These are phyloP conservation scores for Lepraria neglecta DNA, from an alignment of 495 filamentous ascomycete genomes.

Conservation along the genomic window DNA sequence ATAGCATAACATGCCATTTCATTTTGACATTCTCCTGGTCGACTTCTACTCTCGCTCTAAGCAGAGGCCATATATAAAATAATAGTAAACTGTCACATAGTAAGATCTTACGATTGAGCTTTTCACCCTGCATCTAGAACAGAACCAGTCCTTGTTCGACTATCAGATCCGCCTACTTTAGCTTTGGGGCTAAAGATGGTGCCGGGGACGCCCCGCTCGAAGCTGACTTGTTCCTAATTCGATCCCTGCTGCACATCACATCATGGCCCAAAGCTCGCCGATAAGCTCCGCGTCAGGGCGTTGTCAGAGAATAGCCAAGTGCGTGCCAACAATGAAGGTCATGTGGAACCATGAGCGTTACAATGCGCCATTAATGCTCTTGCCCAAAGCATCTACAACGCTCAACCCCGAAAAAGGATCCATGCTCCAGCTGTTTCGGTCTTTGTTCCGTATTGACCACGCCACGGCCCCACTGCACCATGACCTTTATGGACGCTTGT, in stretches of 20 bases:
- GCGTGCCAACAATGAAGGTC: slow-evolving; percentile 8
- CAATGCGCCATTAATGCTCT: background rate
- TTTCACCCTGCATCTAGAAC: background rate
- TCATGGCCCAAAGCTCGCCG: background rate
- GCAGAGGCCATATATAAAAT: background rate
- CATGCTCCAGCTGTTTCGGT: background rate
- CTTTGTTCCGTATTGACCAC: background rate
- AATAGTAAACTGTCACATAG: background rate
- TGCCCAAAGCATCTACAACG: background rate
- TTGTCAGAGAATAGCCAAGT: slow-evolving; percentile 7
- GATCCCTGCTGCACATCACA: slow-evolving; percentile 10
- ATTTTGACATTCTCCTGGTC: background rate
- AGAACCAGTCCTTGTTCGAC: background rate
- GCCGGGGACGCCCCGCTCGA: background rate
- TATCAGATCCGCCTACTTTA: background rate
- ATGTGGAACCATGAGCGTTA: slow-evolving; percentile 12
- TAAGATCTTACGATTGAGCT: background rate
- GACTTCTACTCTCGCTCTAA: too few species aligned
- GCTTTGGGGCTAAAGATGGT: background rate
- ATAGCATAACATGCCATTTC: background rate
- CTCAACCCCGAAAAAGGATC: background rate
- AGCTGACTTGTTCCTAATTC: slow-evolving; percentile 11
- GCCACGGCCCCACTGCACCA: slow-evolving; percentile 3
- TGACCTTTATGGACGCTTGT: slow-evolving; percentile 9
- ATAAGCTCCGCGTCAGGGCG: slow-evolving; percentile 13